Evolutionary conservation across 495 filamentous ascomycete genomes (phyloP), one percentile per base, ranked within the genome.

Genomic region (Trichocladium antarcticum): DNA sequence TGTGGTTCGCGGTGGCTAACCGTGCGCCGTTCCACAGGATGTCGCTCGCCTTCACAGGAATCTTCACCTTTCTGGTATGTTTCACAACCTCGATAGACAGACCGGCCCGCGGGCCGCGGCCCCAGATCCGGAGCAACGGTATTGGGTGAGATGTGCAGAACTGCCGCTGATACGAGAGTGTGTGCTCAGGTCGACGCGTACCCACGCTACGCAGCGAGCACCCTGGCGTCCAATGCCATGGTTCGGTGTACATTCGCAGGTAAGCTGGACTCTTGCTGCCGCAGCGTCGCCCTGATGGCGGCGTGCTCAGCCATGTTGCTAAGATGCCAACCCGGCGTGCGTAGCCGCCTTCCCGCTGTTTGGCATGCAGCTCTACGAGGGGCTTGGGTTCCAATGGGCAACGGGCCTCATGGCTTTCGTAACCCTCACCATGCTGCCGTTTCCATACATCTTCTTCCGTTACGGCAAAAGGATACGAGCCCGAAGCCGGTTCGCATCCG

Each of bases 221-320:
- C 89, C 6, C 69, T 96, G 53, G 88, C 90, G 24, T 87, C 88
- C 27, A 98, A 98, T 64, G 83, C 78, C 42, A 87, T 95, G 65
- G 76, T 83, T 39, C 75, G 92, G 46, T 86, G 83, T 47, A 74
- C 67, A 50, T 96, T 96, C 71, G 90, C 82, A 50, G 89, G 87
- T 60, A 80, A 27, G 24, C n/a, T n/a, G n/a, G 24, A 3, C 8
- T 27, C 24, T 27, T 8, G 3, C 8, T 8, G 3, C 24, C 24
- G 8, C 8, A 27, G 8, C 24, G 24, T 27, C 24, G 24, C 4
- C 24, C n/a, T n/a, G n/a, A n/a, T n/a, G n/a, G n/a, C n/a, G n/a
- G n/a, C n/a, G n/a, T n/a, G n/a, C n/a, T n/a, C n/a, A n/a, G n/a
- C n/a, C n/a, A n/a, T n/a, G n/a, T 21, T 10, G 19, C 24, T 22